Conservation (phyloP, 2,329 filamentous ascomycete species). For the Fusarium nematophilum region DNA sequence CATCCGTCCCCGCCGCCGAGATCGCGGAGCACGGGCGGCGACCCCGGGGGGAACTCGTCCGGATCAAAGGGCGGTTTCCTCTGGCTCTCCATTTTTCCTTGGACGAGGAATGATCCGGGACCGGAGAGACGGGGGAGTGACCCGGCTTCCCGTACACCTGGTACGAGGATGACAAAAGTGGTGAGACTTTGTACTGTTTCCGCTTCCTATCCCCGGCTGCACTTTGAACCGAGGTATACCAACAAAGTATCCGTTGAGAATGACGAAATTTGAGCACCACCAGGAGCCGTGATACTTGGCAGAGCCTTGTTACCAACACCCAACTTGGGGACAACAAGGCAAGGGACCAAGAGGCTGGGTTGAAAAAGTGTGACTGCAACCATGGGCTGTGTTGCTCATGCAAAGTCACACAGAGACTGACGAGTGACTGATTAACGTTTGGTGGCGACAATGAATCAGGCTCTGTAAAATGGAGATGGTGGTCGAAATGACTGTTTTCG, state of each 20-base stretch:
- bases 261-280: conserved; percentile 23
- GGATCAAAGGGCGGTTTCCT: conserved; percentile 46
- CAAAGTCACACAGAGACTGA: conserved; percentile 18
- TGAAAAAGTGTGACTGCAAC: not conserved
- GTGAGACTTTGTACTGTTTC: conserved; percentile 10
- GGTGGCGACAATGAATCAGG: conserved; percentile 7
- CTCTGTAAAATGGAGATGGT: not conserved
- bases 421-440: conserved; percentile 13
- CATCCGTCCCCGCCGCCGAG: conserved; percentile 50
- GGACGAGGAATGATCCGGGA: conserved; percentile 5
- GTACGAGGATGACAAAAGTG: conserved; percentile 6
- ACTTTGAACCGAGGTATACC: too few species aligned
- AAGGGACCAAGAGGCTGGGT: not conserved
- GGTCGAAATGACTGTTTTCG: conserved; percentile 2
- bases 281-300: not conserved
- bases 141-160: too few species aligned
- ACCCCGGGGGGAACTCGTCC: conserved; percentile 42
- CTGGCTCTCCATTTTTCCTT: conserved; percentile 27
- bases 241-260: conserved; percentile 2
- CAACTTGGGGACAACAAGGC: conserved; percentile 2
- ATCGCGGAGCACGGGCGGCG: conserved; percentile 45
- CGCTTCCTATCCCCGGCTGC: conserved; percentile 1
- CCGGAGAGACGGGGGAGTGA: conserved; percentile 8
- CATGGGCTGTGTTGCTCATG: not conserved
- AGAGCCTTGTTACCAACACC: too few species aligned